A percentile compares a stretch with the other conserved stretches of the same genome.
phyloP scores from a whole-genome alignment of 306 rosid genomes.

The Comarum palustre region DNA sequence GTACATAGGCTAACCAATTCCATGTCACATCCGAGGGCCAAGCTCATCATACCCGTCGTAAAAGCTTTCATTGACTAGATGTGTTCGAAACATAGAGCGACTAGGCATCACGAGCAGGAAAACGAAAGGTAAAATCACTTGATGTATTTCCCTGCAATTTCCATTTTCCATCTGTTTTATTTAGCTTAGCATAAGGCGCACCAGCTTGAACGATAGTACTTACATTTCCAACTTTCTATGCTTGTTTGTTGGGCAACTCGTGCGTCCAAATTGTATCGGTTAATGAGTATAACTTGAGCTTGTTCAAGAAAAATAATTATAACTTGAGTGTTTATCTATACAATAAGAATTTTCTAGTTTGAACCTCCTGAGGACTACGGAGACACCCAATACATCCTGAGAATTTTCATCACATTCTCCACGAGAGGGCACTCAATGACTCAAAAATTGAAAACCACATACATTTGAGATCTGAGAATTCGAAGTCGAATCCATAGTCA shows the following conservation, averaged over 20 bases:
- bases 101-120: neutral
- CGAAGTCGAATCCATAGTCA: neutral
- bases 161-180: neutral
- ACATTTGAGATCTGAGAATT: neutral
- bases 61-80: neutral
- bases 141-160: neutral
- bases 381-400: neutral
- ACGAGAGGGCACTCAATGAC: neutral
- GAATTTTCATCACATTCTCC: neutral
- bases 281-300: neutral
- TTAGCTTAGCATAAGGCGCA: neutral
- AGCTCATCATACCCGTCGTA: neutral
- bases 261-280: neutral
- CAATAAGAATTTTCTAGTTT: no score
- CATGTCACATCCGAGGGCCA: neutral
- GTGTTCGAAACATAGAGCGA: neutral
- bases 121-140: neutral
- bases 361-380: no score
- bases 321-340: no score
- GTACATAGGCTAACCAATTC: no score
- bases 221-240: neutral
- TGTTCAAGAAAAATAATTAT: no score
- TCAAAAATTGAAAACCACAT: neutral
- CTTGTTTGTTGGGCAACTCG: neutral
- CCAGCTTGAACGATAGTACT: neutral